Conservation (phyloP, 2,329 filamentous ascomycete species). For the Sclerotinia minor region DNA sequence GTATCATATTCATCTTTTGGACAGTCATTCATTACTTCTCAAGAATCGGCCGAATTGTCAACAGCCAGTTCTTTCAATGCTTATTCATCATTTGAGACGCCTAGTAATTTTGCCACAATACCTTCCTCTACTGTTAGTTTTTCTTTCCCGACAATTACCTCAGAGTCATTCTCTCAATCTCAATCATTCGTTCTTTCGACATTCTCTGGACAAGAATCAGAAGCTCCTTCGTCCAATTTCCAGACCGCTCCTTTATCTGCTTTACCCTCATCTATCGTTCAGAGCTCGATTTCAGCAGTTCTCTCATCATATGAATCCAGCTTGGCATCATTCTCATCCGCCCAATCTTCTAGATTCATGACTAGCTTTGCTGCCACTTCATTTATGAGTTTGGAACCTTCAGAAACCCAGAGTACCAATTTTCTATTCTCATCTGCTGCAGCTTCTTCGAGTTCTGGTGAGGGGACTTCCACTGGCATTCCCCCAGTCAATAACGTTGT, state of each 20-base stretch:
- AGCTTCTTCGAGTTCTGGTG: neutral
- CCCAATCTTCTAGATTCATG: slow-evolving; percentile 10
- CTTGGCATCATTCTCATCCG: slow-evolving; percentile 2
- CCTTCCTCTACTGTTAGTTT: slow-evolving; percentile 5
- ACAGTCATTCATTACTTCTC: neutral
- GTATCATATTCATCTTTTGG: slow-evolving; percentile 3
- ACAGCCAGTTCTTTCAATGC: neutral
- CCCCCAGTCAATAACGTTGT: neutral
- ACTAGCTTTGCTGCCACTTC: neutral
- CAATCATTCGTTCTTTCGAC: neutral
- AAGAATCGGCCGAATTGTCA: neutral
- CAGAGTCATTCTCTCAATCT: neutral
- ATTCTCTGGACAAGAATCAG: neutral
- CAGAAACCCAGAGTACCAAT: neutral
- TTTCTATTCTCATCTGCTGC: neutral
- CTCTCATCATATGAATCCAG: neutral
- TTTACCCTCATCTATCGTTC: neutral
- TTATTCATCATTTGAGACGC: neutral
- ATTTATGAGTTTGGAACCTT: neutral
- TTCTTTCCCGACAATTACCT: neutral
- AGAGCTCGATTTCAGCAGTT: neutral
- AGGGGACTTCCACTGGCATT: neutral
- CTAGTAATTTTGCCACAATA: neutral
- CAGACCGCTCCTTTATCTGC: neutral
- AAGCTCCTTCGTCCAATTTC: neutral